Base-by-base conservation (phyloP, 192 early-diverging fungal species). In the Backusella parvicylindrica region DNA sequence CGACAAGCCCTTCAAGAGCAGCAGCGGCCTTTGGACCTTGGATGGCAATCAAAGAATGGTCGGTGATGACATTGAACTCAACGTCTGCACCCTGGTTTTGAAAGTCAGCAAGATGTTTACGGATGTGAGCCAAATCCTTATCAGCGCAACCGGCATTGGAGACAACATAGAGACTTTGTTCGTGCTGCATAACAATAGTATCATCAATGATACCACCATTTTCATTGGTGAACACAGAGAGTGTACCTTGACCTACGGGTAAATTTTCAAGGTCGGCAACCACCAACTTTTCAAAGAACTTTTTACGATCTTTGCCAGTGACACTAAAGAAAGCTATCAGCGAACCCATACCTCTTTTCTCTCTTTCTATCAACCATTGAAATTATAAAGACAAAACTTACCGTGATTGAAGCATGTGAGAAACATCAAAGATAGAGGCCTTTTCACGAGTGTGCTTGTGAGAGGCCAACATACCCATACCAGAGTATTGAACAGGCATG, bases 161-260 rank as follows among this genome's bases (percentile, higher is more conserved):
- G 18, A 99, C 98, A 16, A 99, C 91, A 72, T 98, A 97, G 38
- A 97, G 86, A 68, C 87, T 88, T 64, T 91, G 86, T n/a, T 88
- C 77, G 35, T 94, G 90, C 81, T 95, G 94, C 84, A 95, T 95
- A 79, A 99, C 90, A 77, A 99, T 94, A 11, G 95, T 97, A 80
- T 99, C 98, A 78, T 99, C 98, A 77, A 98, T 96, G 70, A 99
- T 99, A 47, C 98, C 98, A 41, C 98, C 98, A 35, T 93, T 85
- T 75, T 94, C 94, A 86, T 98, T 99, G 50, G 96, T 98, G 78
- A 98, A 95, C 68, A 99, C 86, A 18, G 97, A 96, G 12, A 99
- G 85, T 9, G 95, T 96, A 9, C 92, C 92, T 30, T 84, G 80
- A 70, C 92, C 95, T 1, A 92, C 87, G 18, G 92, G 92, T 32